A percentile compares a stretch with the other conserved stretches of the same genome.
phyloP scores from a whole-genome alignment of 129 eudicot genomes.

The Pulicaria dysenterica region DNA sequence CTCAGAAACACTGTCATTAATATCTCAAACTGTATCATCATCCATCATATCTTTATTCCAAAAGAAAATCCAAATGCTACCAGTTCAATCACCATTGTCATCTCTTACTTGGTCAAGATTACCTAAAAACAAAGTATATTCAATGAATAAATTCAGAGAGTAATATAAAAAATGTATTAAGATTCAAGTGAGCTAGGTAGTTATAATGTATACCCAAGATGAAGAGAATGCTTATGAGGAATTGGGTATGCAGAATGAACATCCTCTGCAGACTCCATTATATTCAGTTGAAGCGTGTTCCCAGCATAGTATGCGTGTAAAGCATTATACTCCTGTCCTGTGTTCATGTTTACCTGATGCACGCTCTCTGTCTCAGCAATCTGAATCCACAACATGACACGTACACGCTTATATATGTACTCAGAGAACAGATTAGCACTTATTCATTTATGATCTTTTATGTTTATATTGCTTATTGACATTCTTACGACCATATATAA shows the following conservation, averaged over 20 bases:
- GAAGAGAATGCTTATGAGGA: slow-evolving; percentile 35
- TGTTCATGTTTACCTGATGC: slow-evolving; percentile 53
- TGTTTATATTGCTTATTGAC: background rate
- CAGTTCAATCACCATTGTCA: slow-evolving; percentile 3
- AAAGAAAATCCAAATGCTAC: slow-evolving; percentile 4
- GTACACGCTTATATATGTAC: too few species aligned
- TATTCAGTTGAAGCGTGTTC: slow-evolving; percentile 42
- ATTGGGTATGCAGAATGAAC: slow-evolving; percentile 25
- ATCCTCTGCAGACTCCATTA: slow-evolving; percentile 39
- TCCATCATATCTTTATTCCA: slow-evolving; percentile 29
- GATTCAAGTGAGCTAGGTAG: background rate
- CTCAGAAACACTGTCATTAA: slow-evolving; percentile 4
- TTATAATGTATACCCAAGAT: slow-evolving; percentile 36
- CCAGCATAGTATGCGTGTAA: slow-evolving; percentile 37
- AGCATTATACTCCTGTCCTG: slow-evolving; percentile 46
- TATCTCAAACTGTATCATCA: slow-evolving; percentile 23
- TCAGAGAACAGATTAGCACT: background rate
- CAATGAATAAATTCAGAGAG: background rate
- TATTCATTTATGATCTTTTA: background rate
- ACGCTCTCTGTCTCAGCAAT: slow-evolving; percentile 61
- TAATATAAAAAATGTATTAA: background rate
- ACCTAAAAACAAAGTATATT: slow-evolving; percentile 21
- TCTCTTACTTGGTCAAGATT: background rate
- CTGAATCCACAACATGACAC: slow-evolving; percentile 25
- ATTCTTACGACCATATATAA: background rate